Conservation (phyloP, 495 filamentous ascomycete species). For the Margaritispora aquatica region DNA sequence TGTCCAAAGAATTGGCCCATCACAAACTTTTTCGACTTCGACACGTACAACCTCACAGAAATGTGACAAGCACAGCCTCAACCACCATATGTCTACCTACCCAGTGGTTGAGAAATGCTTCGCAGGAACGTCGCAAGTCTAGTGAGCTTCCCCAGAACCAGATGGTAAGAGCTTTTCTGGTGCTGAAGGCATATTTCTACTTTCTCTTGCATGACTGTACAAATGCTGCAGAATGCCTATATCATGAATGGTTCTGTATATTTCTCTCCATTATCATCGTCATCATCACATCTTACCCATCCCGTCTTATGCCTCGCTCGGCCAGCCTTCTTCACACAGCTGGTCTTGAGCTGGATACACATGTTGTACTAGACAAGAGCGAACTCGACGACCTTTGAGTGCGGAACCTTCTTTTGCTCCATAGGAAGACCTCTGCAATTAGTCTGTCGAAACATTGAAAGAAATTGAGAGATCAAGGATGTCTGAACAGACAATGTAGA, state of each 20-base stretch:
- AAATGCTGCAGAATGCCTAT: neutral
- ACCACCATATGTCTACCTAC: too few relatives aligned
- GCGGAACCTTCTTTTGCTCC: constrained; percentile 23
- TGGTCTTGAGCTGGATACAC: constrained; percentile 30
- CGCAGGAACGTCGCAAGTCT: too few relatives aligned
- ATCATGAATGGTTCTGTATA: neutral
- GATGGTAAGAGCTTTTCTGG: too few relatives aligned
- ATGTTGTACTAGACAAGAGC: constrained; percentile 24
- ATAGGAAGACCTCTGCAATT: constrained; percentile 26
- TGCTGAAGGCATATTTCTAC: too few relatives aligned
- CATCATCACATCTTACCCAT: neutral
- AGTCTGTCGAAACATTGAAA: constrained; percentile 21
- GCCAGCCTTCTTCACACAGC: constrained; percentile 17
- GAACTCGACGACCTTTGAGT: constrained; percentile 27
- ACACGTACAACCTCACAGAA: too few relatives aligned
- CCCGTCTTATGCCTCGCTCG: constrained; percentile 27
- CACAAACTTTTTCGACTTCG: too few relatives aligned
- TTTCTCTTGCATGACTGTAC: too few relatives aligned
- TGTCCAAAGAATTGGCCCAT: too few relatives aligned
- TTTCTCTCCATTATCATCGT: neutral
- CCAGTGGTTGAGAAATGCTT: too few relatives aligned
- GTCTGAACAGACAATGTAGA: neutral
- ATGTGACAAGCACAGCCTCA: too few relatives aligned
- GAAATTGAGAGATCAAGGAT: neutral
- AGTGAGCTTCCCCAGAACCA: too few relatives aligned